Percentiles rank a stretch among this genome's conserved stretches.
These are phyloP conservation scores for Cinnamomum chago DNA, from an alignment of 164 flowering plant genomes.

Conservation along the genomic window DNA sequence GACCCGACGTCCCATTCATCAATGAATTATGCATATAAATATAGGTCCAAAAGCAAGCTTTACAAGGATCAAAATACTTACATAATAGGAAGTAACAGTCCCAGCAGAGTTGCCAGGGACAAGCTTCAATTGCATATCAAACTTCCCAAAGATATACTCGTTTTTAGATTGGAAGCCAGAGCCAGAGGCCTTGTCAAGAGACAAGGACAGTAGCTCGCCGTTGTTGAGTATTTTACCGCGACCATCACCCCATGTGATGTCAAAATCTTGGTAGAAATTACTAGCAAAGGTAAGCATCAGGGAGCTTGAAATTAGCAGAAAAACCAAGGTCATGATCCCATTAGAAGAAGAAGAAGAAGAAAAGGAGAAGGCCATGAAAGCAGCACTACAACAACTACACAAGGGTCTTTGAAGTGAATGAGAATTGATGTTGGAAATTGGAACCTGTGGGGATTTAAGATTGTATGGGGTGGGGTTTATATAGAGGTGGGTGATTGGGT, in stretches of 20 bases:
- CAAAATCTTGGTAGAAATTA: constrained; percentile 7
- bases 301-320: neutral
- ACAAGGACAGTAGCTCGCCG: constrained; percentile 21
- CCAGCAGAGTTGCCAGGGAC: constrained; percentile 44
- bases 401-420: too few relatives aligned
- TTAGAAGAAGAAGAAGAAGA: neutral
- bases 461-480: too few relatives aligned
- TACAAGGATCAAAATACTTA: constrained; percentile 4
- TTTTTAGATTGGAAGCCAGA: constrained; percentile 35
- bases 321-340: neutral
- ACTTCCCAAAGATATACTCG: constrained; percentile 25
- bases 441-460: too few relatives aligned
- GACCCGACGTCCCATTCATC: too few relatives aligned
- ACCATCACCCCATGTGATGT: constrained; percentile 10
- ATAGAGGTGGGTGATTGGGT: too few relatives aligned
- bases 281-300: neutral
- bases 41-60: too few relatives aligned
- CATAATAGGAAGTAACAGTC: constrained; percentile 38
- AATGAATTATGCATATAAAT: too few relatives aligned
- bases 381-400: too few relatives aligned
- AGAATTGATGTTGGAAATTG: too few relatives aligned
- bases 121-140: constrained; percentile 35
- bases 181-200: constrained; percentile 31
- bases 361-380: neutral
- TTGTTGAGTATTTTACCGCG: constrained; percentile 5